phyloP scores from a whole-genome alignment of 768 basidiomycete genomes.

The Pisolithus sp. region DNA sequence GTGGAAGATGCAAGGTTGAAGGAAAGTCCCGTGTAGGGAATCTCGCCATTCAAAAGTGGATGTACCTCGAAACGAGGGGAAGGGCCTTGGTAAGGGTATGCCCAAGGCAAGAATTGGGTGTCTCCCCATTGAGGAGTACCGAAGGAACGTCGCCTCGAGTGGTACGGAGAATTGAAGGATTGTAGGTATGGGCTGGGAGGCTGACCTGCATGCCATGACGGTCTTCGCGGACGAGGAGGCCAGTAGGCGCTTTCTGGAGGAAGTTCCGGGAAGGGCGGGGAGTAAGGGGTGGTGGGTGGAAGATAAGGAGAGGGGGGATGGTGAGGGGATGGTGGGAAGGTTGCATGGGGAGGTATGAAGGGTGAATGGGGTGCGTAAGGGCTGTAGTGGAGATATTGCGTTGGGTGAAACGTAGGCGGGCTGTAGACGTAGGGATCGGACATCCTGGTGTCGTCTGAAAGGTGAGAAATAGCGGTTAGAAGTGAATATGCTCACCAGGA shows the following conservation, averaged over 20 bases:
- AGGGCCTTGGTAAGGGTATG: slow-evolving; percentile 1
- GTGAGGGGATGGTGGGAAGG: slow-evolving; percentile 42
- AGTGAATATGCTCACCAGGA: no score
- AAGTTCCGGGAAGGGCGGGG: neutral
- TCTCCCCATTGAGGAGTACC: slow-evolving; percentile 17
- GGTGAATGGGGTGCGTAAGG: slow-evolving; percentile 34
- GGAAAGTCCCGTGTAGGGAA: slow-evolving; percentile 37
- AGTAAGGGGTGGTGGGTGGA: slow-evolving; percentile 24
- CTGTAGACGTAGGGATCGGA: slow-evolving; percentile 39
- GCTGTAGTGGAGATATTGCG: slow-evolving; percentile 29
- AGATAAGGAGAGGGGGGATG: slow-evolving; percentile 24
- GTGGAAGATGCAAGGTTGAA: slow-evolving; percentile 50
- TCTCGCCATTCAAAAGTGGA: slow-evolving; percentile 43
- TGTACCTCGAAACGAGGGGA: slow-evolving; percentile 24
- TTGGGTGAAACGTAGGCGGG: slow-evolving; percentile 30
- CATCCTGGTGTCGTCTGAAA: slow-evolving; percentile 22
- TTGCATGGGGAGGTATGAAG: slow-evolving; percentile 40
- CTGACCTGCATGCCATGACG: slow-evolving; percentile 38
- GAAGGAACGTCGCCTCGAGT: slow-evolving; percentile 24
- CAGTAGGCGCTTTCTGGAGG: slow-evolving; percentile 17
- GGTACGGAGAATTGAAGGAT: slow-evolving; percentile 6
- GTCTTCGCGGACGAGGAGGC: slow-evolving; percentile 31
- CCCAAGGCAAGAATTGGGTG: slow-evolving; percentile 20
- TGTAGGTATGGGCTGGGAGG: slow-evolving; percentile 20
- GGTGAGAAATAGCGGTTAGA: neutral